Conservation (phyloP, 2,329 filamentous ascomycete species). For the Aspergillaceae sp. region DNA sequence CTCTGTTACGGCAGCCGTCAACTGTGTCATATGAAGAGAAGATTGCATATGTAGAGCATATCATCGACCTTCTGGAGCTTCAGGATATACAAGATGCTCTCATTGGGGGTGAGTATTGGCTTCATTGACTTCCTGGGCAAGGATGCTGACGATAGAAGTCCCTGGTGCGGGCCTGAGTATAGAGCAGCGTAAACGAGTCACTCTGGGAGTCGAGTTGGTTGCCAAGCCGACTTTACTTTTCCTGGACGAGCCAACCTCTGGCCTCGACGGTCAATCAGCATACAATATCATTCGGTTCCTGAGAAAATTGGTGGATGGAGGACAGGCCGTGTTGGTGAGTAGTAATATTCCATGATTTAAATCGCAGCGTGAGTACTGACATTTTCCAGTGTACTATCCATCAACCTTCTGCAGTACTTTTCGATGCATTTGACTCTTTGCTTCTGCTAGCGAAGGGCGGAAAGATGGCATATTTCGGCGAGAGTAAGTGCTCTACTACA, state of each 20-base stretch:
- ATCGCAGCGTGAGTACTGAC: slow-evolving; percentile 1
- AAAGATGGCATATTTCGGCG: slow-evolving; percentile 59
- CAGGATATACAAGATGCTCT: slow-evolving; percentile 53
- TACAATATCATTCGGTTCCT: slow-evolving; percentile 50
- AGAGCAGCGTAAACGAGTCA: slow-evolving; percentile 59
- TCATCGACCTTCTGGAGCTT: slow-evolving; percentile 59
- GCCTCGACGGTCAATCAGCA: slow-evolving; percentile 60
- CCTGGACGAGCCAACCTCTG: slow-evolving; percentile 53
- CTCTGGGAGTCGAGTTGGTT: slow-evolving; percentile 52
- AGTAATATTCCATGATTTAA: background rate
- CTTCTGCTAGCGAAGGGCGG: slow-evolving; percentile 58
- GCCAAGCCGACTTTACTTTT: slow-evolving; percentile 55
- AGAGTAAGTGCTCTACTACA: slow-evolving; percentile 22
- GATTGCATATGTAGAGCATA: slow-evolving; percentile 55
- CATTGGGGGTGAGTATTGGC: slow-evolving; percentile 41
- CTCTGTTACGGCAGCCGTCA: slow-evolving; percentile 51
- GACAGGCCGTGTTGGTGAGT: slow-evolving; percentile 56
- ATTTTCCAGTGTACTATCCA: slow-evolving; percentile 50
- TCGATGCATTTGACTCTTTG: slow-evolving; percentile 58
- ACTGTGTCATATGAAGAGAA: slow-evolving; percentile 51
- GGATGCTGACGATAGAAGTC: slow-evolving; percentile 8
- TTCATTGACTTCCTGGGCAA: background rate
- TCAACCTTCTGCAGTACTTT: slow-evolving; percentile 59
- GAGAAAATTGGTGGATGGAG: slow-evolving; percentile 55
- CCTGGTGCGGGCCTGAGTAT: slow-evolving; percentile 52